phyloP scores from a whole-genome alignment of 1,284 basidiomycete genomes.

The Cerrena zonata region DNA sequence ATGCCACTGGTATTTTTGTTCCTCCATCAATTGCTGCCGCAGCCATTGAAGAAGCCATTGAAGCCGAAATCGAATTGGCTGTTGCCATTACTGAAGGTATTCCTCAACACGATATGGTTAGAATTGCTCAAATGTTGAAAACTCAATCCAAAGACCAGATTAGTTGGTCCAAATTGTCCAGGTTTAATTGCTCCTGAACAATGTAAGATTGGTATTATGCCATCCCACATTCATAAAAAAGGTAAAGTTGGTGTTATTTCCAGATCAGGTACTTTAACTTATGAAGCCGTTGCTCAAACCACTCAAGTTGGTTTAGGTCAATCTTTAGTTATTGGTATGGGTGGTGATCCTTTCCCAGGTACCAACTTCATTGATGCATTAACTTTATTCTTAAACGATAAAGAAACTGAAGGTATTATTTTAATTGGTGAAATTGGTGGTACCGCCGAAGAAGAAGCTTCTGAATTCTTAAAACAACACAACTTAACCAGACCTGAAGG shows the following conservation, averaged over 20 bases:
- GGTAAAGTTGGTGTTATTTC: constrained; percentile 97
- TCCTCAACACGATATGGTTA: constrained; percentile 92
- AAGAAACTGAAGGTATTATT: constrained; percentile 67
- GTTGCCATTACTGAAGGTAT: constrained; percentile 98
- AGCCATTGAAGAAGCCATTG: constrained; percentile 95
- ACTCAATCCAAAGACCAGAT: constrained; percentile 88
- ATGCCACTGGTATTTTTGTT: constrained; percentile 92
- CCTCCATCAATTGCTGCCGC: constrained; percentile 89
- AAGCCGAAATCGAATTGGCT: constrained; percentile 94
- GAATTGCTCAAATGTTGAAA: constrained; percentile 51
- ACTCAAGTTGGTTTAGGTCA: constrained; percentile 95
- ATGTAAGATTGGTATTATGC: constrained; percentile 99
- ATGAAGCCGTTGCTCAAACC: constrained; percentile 91
- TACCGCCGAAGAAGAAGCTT: constrained; percentile 98
- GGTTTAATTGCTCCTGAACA: constrained; percentile 95
- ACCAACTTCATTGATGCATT: constrained; percentile 94
- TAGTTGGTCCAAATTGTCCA: constrained; percentile 96
- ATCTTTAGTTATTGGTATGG: constrained; percentile 94
- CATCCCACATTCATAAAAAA: constrained; percentile 93
- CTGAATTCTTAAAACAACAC: constrained; percentile 88
- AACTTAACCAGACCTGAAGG: constrained; percentile 83
- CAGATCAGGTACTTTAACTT: constrained; percentile 89
- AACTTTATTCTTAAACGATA: constrained; percentile 91
- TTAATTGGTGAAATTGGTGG: constrained; percentile 99
- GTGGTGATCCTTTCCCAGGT: constrained; percentile 98